Evolutionary conservation across 176 grass and related monocot species (phyloP).

Genomic region (Raddia guianensis): DNA sequence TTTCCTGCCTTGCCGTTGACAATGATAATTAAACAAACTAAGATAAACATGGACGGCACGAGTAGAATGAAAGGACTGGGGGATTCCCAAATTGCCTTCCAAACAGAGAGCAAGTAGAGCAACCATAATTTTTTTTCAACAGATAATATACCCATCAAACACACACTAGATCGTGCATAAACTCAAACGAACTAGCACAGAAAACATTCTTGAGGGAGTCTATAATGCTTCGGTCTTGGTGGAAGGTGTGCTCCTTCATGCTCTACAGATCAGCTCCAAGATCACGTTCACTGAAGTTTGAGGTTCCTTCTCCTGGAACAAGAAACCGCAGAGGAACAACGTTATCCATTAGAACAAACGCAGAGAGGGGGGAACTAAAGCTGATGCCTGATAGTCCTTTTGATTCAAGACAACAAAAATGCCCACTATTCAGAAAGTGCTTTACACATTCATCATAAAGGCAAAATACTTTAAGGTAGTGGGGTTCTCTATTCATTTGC

Average conservation of each 20-base stretch:
- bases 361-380: conserved; percentile 25
- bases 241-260: background rate
- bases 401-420: conserved; percentile 20
- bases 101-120: background rate
- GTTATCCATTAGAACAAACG: background rate
- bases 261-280: background rate
- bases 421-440: conserved; percentile 8
- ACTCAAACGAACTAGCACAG: background rate
- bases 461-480: conserved; percentile 14
- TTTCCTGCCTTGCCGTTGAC: too few relatives aligned
- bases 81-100: too few relatives aligned
- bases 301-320: conserved; percentile 63
- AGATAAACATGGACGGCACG: too few relatives aligned
- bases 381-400: background rate
- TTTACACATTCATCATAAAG: conserved; percentile 26
- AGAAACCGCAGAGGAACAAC: background rate
- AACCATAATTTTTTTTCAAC: background rate
- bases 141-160: background rate
- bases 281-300: conserved; percentile 47
- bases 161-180: background rate
- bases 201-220: conserved; percentile 11
- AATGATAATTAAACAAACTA: too few relatives aligned
- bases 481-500: conserved; percentile 6
- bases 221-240: conserved; percentile 4
- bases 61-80: too few relatives aligned